These are phyloP conservation scores for Lactarius pseudohatsudake DNA, from an alignment of 768 basidiomycete genomes.

Conservation along the genomic window DNA sequence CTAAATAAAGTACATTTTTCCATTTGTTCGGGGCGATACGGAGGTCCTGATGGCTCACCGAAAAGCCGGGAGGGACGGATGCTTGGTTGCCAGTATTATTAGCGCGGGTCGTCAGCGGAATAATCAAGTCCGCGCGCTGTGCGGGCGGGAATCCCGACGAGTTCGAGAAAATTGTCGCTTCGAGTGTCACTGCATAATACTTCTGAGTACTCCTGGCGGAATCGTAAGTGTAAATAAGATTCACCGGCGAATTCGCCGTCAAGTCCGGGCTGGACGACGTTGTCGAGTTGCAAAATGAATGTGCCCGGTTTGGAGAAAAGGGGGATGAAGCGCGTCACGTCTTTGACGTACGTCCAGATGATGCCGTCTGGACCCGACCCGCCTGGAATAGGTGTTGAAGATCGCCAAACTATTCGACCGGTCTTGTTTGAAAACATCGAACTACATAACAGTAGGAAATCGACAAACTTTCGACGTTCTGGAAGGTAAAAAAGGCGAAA, in stretches of 20 bases:
- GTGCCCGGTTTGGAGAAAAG: conserved; percentile 29
- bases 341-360: too few species aligned
- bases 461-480: too few species aligned
- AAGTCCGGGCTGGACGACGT: conserved; percentile 54
- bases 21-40: neutral
- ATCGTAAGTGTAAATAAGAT: conserved; percentile 20
- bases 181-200: conserved; percentile 49
- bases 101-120: conserved; percentile 65
- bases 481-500: conserved; percentile 47
- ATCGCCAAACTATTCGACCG: conserved; percentile 63
- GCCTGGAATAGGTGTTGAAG: conserved; percentile 50
- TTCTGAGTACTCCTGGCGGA: neutral
- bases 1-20: conserved; percentile 36
- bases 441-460: too few species aligned
- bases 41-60: conserved; percentile 42
- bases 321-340: too few species aligned
- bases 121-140: conserved; percentile 41
- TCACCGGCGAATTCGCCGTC: conserved; percentile 71
- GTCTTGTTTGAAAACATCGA: neutral
- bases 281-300: conserved; percentile 76
- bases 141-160: conserved; percentile 63
- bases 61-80: conserved; percentile 68
- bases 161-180: conserved; percentile 65
- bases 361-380: too few species aligned
- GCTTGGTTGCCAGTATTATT: conserved; percentile 62